Evolutionary conservation across 257 asterid species (phyloP).

Genomic region (Scutellaria minor): DNA sequence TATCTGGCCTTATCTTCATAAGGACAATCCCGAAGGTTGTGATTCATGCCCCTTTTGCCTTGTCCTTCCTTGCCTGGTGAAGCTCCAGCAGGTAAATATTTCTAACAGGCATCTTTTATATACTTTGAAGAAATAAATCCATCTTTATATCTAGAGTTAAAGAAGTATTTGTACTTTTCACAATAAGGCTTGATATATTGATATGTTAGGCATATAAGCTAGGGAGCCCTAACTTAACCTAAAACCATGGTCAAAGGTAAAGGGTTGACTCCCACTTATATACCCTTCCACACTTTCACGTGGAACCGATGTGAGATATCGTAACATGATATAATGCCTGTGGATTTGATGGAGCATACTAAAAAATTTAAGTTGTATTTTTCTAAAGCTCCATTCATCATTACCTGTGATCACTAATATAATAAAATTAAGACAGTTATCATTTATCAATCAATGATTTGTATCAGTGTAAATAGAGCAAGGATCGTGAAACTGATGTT

Average conservation of each 20-base stretch:
- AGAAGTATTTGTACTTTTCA: neutral
- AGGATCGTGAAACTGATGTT: constrained; percentile 3
- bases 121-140: neutral
- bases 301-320: too few species aligned
- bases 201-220: too few species aligned
- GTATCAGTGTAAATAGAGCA: neutral
- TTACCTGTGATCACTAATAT: neutral
- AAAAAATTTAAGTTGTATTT: constrained; percentile 4
- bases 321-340: neutral
- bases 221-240: too few species aligned
- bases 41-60: constrained; percentile 96
- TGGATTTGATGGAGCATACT: constrained; percentile 20
- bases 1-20: constrained; percentile 91
- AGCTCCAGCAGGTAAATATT: constrained; percentile 84
- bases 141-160: neutral
- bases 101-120: constrained; percentile 13
- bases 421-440: constrained; percentile 9
- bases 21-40: constrained; percentile 88
- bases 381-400: constrained; percentile 7
- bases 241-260: too few species aligned
- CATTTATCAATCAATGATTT: neutral
- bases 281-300: too few species aligned
- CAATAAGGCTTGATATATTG: neutral
- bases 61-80: constrained; percentile 92
- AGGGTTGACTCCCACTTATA: too few species aligned